Base-by-base conservation (phyloP, 495 filamentous ascomycete genomes). In the Penicillium desertorum region DNA sequence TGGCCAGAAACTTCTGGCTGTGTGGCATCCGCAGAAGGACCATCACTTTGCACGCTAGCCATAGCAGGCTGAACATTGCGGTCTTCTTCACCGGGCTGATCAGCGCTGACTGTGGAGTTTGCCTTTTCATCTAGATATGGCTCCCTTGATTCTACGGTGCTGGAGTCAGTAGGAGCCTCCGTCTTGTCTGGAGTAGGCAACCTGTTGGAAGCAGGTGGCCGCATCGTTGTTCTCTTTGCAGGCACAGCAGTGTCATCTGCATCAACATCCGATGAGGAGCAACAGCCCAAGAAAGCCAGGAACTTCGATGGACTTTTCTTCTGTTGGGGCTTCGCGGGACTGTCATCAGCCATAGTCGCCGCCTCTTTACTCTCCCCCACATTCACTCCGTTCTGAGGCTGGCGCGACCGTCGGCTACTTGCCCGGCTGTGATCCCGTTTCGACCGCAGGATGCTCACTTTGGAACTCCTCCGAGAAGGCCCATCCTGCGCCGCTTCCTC, bases 241-340 rank as follows among this genome's bases (percentile, higher is more conserved):
- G 88, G 85, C 22, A 88, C 70, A 41, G 76, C 64, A 43, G 77
- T 66, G 43, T 89, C 88, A 39, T 85, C 83, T 52, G 75, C 71
- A 56, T 85, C 76, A 3, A 82, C 74, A 54, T 86, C 83, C n/a
- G 82, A 83, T 45, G 86, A 82, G 29, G 86, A 85, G 69, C 91
- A 96, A 76, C 92, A 96, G 50, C 82, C 86, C 47, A 96, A 76
- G 54, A 94, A 85, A 25, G 89, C 79, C 20, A 95, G 73, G 37
- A 96, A 74, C 10, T 84, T 73, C 29, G 63, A 71, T 41, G 71
- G 53, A 8, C 63, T 58, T 59, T 71, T 77, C 69, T 83, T 84
- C 75, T 88, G 89, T 68, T 86, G 88, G 52, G 78, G 70, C 64
- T 81, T 84, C 47, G 79, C 14, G 45, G 66, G 30, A 29, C 68